These are phyloP conservation scores for Dryas integrifolia DNA, from an alignment of 331 rosid species.

Conservation along the genomic window DNA sequence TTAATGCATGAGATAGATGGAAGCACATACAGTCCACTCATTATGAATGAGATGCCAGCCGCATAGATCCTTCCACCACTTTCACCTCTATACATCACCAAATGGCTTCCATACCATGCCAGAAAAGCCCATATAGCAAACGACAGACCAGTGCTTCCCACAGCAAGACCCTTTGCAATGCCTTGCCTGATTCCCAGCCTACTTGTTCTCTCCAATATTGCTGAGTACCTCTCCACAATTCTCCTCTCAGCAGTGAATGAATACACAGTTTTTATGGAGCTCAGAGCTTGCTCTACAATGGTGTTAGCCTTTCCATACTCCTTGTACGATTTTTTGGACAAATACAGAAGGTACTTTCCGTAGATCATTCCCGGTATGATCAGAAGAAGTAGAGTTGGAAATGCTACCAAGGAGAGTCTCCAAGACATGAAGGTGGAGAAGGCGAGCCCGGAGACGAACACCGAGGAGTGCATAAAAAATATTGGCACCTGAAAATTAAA, in stretches of 20 bases:
- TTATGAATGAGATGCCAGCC: constrained; percentile 73
- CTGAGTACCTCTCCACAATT: constrained; percentile 55
- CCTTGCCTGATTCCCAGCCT: constrained; percentile 86
- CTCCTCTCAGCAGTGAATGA: constrained; percentile 86
- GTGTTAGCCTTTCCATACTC: constrained; percentile 71
- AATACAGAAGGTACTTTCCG: constrained; percentile 64
- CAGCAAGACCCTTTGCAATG: constrained; percentile 80
- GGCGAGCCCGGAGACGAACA: constrained; percentile 71
- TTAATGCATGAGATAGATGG: background rate
- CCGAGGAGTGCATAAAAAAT: constrained; percentile 80
- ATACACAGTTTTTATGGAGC: constrained; percentile 73
- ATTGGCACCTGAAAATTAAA: constrained; percentile 57
- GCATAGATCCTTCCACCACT: constrained; percentile 92
- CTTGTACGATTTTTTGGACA: constrained; percentile 47
- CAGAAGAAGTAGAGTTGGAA: constrained; percentile 66
- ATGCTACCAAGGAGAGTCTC: constrained; percentile 77
- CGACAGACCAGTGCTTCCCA: constrained; percentile 77
- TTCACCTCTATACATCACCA: constrained; percentile 84
- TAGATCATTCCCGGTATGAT: constrained; percentile 86
- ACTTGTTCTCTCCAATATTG: constrained; percentile 55
- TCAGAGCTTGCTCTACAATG: constrained; percentile 69
- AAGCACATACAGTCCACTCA: constrained; percentile 78
- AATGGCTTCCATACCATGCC: constrained; percentile 96
- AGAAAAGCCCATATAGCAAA: constrained; percentile 91
- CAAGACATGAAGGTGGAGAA: constrained; percentile 79